Conservation (phyloP, 768 basidiomycete species). For the Tulasnella sp. region DNA sequence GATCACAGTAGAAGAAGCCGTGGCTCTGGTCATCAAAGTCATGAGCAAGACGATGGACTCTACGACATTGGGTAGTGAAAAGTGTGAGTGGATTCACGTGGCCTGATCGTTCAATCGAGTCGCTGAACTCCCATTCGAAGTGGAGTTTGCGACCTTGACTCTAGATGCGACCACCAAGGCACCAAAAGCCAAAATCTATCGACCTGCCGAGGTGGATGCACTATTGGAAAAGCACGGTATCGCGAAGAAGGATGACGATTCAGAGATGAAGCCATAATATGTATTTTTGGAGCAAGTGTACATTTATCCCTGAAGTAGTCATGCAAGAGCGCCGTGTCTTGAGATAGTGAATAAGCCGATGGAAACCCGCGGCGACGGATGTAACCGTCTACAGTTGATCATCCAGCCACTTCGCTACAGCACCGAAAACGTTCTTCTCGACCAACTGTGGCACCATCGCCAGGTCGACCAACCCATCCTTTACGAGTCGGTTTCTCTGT, state of each 20-base stretch:
- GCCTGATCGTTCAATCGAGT: neutral
- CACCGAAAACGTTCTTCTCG: neutral
- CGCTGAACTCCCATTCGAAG: slow-evolving; percentile 35
- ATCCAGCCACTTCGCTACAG: neutral
- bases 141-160: slow-evolving; percentile 94
- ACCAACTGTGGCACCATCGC: neutral
- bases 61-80: slow-evolving; percentile 93
- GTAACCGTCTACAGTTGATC: neutral
- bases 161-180: slow-evolving; percentile 70
- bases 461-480: neutral
- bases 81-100: slow-evolving; percentile 54
- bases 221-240: slow-evolving; percentile 73
- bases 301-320: neutral
- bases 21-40: slow-evolving; percentile 83
- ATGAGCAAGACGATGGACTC: slow-evolving; percentile 99
- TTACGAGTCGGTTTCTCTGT: neutral
- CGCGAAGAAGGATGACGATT: slow-evolving; percentile 82
- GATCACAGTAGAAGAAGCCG: slow-evolving; percentile 83
- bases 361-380: neutral
- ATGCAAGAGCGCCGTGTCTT: neutral
- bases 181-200: slow-evolving; percentile 88
- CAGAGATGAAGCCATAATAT: neutral
- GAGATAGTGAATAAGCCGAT: neutral
- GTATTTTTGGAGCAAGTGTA: neutral
- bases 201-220: slow-evolving; percentile 81